Conservation (phyloP, 2,329 filamentous ascomycete genomes). For the Dichotomopilus funicola region DNA sequence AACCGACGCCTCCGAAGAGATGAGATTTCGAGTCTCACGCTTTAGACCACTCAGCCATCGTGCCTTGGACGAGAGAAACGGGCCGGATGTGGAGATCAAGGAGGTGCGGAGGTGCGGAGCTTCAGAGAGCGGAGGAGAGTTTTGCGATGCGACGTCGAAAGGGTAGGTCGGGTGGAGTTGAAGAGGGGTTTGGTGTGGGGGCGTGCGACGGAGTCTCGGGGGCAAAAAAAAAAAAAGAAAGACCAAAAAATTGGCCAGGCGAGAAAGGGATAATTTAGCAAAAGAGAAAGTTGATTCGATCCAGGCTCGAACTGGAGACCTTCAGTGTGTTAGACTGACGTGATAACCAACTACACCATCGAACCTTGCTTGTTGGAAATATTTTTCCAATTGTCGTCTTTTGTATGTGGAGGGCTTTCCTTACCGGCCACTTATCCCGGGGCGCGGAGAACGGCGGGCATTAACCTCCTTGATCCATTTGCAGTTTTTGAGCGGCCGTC, state of each 20-base stretch:
- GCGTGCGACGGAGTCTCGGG: not conserved
- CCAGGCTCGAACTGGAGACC: constrained; percentile 28
- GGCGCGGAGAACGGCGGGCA: too few relatives aligned
- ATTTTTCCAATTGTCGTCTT: too few relatives aligned
- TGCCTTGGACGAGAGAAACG: not conserved
- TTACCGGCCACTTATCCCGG: too few relatives aligned
- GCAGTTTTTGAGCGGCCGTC: too few relatives aligned
- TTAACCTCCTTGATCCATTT: too few relatives aligned
- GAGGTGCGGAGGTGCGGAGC: not conserved
- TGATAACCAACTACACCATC: constrained; percentile 41
- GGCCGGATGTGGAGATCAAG: not conserved
- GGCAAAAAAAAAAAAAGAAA: not conserved
- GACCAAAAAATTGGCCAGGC: not conserved
- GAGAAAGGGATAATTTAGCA: too few relatives aligned
- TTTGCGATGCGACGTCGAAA: too few relatives aligned
- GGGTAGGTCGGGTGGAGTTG: not conserved
- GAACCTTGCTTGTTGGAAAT: constrained; percentile 11
- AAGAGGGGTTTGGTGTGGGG: not conserved
- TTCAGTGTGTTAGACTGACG: constrained; percentile 41
- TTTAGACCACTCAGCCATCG: constrained; percentile 18
- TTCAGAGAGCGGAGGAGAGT: not conserved
- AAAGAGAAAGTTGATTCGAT: constrained; percentile 19
- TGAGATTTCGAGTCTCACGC: constrained; percentile 19
- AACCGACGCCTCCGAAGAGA: constrained; percentile 15
- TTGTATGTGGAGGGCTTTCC: too few relatives aligned